Conservation (phyloP, 2,329 filamentous ascomycete genomes). For the Claviceps spartinae region DNA sequence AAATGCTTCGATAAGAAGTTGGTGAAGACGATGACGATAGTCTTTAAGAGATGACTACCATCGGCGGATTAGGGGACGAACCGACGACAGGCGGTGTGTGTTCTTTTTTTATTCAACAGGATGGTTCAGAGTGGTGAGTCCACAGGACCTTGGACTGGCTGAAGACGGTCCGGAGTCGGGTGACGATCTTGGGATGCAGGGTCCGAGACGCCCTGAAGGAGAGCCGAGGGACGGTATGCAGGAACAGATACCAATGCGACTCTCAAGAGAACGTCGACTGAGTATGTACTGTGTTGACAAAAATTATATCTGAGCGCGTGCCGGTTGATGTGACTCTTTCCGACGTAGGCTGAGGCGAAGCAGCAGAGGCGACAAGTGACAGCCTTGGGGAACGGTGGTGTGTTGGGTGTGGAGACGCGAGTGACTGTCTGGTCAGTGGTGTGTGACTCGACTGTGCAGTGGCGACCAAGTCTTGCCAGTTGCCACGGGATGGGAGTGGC, state of each 20-base stretch:
- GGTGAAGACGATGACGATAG: slow-evolving; percentile 14
- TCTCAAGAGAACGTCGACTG: slow-evolving; percentile 1
- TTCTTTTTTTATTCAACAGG: background rate
- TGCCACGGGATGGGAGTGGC: slow-evolving; percentile 11
- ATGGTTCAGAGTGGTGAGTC: background rate
- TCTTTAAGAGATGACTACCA: slow-evolving; percentile 22
- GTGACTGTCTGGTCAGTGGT: background rate
- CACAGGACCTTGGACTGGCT: background rate
- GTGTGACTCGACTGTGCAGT: slow-evolving; percentile 10
- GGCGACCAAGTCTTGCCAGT: slow-evolving; percentile 20
- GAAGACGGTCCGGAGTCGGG: background rate
- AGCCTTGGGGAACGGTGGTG: slow-evolving; percentile 3
- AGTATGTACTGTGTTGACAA: slow-evolving; percentile 5
- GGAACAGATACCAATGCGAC: slow-evolving; percentile 15
- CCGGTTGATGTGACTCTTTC: slow-evolving; percentile 22
- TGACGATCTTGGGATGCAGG: background rate
- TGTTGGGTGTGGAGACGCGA: background rate
- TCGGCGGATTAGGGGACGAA: slow-evolving; percentile 11
- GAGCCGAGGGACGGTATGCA: slow-evolving; percentile 13
- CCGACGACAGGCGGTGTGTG: background rate
- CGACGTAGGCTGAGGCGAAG: slow-evolving; percentile 18
- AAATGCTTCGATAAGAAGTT: slow-evolving; percentile 19
- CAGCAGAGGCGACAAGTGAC: slow-evolving; percentile 8
- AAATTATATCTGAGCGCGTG: slow-evolving; percentile 17
- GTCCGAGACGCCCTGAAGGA: background rate